Conservation (phyloP, 2,329 filamentous ascomycete species). For the Claviceps sp. region DNA sequence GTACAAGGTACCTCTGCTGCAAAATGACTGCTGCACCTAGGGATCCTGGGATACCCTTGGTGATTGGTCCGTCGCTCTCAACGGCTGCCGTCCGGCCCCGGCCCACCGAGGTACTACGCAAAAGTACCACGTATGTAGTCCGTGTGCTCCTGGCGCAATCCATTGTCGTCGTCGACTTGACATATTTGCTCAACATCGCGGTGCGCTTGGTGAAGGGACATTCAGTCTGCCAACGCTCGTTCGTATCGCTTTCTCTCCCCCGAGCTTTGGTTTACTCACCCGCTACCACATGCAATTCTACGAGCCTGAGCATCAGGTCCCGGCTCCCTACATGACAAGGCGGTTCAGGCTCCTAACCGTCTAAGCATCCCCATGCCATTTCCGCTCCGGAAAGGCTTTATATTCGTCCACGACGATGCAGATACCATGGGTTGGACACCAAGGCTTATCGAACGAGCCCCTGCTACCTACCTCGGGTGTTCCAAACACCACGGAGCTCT, state of each 20-base stretch:
- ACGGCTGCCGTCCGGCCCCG: background rate
- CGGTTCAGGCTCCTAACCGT: conserved; percentile 8
- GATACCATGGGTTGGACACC: conserved; percentile 23
- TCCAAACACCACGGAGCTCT: conserved; percentile 19
- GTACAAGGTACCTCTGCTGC: too few relatives aligned
- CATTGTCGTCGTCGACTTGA: background rate
- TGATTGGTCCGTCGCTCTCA: background rate
- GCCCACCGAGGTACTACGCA: background rate
- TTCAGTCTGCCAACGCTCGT: background rate
- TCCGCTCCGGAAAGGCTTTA: conserved; percentile 5
- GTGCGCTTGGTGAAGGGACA: background rate
- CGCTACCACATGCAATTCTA: background rate
- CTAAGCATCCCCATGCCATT: conserved; percentile 6
- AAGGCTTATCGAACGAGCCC: conserved; percentile 17
- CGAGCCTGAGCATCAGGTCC: background rate
- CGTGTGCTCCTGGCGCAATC: conserved; percentile 1
- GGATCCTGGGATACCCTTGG: background rate
- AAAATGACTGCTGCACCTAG: too few relatives aligned
- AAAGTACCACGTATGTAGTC: conserved; percentile 5
- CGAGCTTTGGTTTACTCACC: too few relatives aligned
- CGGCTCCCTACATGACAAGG: conserved; percentile 3
- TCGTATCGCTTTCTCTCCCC: background rate
- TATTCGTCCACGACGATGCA: conserved; percentile 20
- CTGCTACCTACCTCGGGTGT: conserved; percentile 22
- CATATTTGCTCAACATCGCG: background rate